These are phyloP conservation scores for Podospora tetraspora DNA, from an alignment of 495 filamentous ascomycete species.

Conservation along the genomic window DNA sequence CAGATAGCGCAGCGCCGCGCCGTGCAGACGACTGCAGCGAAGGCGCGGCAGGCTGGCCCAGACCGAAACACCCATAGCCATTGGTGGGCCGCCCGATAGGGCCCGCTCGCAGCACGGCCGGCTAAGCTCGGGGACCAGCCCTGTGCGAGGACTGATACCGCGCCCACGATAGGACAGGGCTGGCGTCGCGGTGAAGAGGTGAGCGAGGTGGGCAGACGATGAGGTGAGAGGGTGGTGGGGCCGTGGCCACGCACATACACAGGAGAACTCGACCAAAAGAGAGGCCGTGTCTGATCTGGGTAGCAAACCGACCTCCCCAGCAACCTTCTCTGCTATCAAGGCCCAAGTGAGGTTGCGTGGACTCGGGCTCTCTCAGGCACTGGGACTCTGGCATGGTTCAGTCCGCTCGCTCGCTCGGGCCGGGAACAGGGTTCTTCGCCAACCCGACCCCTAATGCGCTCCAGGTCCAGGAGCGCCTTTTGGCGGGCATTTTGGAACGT, in stretches of 20 bases:
- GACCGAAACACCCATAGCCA: neutral
- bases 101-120: constrained; percentile 2
- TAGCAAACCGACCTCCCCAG: neutral
- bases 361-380: neutral
- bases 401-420: neutral
- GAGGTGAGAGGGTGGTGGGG: neutral
- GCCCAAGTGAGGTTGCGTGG: neutral
- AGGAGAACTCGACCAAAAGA: too few species aligned
- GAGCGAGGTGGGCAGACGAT: neutral
- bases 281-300: neutral
- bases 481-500: neutral
- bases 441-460: neutral
- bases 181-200: neutral
- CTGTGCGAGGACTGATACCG: constrained; percentile 2
- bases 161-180: neutral
- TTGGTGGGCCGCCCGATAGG: constrained; percentile 15
- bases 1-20: neutral
- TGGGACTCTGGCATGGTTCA: neutral
- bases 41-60: neutral
- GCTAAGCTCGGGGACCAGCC: constrained; percentile 12
- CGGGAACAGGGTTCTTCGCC: neutral
- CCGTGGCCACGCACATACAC: neutral
- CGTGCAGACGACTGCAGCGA: neutral
- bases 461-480: neutral
- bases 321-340: too few species aligned